phyloP scores from a whole-genome alignment of 108 stramenopile genomes.

The Chaetoceros tenuissimus region DNA sequence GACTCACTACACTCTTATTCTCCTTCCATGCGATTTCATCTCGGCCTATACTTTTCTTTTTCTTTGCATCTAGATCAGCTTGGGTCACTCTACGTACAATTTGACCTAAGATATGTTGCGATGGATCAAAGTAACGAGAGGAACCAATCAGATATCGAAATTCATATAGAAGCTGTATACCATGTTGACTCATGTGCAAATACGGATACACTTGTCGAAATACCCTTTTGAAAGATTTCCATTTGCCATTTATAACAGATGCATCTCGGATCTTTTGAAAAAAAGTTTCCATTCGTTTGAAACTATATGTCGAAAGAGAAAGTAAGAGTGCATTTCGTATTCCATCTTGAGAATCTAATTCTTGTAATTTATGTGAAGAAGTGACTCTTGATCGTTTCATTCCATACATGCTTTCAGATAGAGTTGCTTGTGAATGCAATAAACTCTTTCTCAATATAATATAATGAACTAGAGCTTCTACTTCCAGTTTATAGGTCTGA shows the following conservation, averaged over 20 bases:
- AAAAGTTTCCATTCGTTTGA: background rate
- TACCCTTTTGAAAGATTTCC: too few species aligned
- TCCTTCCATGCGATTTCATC: background rate
- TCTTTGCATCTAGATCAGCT: conserved; percentile 46
- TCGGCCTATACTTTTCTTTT: too few species aligned
- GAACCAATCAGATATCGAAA: conserved; percentile 61
- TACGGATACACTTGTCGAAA: conserved; percentile 47
- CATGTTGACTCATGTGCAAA: conserved; percentile 40
- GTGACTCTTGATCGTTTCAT: background rate
- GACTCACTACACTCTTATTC: background rate
- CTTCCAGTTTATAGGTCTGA: background rate
- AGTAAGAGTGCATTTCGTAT: background rate
- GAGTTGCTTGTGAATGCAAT: conserved; percentile 1
- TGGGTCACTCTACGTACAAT: conserved; percentile 59
- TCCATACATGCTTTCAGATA: background rate
- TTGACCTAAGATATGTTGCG: conserved; percentile 36
- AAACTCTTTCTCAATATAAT: background rate
- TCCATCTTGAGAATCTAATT: background rate
- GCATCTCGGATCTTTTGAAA: conserved; percentile 6
- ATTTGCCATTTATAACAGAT: too few species aligned
- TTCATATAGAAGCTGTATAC: conserved; percentile 40
- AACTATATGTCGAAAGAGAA: background rate
- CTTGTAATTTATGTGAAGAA: background rate
- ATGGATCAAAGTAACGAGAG: conserved; percentile 54
- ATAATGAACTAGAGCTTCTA: background rate